Evolutionary conservation across 257 asterid genomes (phyloP).

Genomic region (Thymus mandschuricus): DNA sequence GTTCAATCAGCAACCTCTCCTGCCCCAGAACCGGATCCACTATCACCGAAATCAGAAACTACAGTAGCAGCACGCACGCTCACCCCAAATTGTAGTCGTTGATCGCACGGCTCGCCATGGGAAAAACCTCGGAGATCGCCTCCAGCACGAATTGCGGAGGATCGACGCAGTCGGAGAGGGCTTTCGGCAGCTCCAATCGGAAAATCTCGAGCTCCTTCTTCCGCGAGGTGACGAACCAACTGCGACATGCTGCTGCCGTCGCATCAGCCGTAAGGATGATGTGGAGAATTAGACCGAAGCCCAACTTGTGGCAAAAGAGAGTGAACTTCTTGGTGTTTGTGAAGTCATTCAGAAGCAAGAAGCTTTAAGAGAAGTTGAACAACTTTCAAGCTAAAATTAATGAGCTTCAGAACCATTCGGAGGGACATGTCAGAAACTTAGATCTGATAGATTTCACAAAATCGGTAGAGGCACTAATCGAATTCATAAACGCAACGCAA

Average conservation of each 20-base stretch:
- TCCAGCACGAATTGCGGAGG: constrained; percentile 93
- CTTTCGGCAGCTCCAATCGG: constrained; percentile 66
- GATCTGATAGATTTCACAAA: constrained; percentile 58
- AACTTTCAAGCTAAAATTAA: constrained; percentile 47
- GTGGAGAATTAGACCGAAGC: too few species aligned
- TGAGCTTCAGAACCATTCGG: constrained; percentile 61
- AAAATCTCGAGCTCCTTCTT: constrained; percentile 84
- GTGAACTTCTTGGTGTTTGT: constrained; percentile 53
- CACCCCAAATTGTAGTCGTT: constrained; percentile 75
- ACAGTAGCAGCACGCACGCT: constrained; percentile 96
- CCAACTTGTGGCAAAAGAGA: constrained; percentile 54
- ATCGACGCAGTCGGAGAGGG: constrained; percentile 75
- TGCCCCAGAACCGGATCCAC: constrained; percentile 93
- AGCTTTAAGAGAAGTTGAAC: constrained; percentile 49
- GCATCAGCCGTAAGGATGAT: too few species aligned
- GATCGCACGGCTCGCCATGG: constrained; percentile 46
- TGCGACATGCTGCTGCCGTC: too few species aligned
- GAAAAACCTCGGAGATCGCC: constrained; percentile 92
- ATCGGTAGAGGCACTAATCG: too few species aligned
- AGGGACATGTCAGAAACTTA: constrained; percentile 52
- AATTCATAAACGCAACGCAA: too few species aligned
- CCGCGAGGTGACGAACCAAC: constrained; percentile 59
- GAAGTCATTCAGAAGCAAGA: constrained; percentile 63
- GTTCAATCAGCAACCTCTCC: constrained; percentile 90
- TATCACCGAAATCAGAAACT: constrained; percentile 91